Conservation (phyloP, 2,329 filamentous ascomycete species). For the Talaromyces islandicus region DNA sequence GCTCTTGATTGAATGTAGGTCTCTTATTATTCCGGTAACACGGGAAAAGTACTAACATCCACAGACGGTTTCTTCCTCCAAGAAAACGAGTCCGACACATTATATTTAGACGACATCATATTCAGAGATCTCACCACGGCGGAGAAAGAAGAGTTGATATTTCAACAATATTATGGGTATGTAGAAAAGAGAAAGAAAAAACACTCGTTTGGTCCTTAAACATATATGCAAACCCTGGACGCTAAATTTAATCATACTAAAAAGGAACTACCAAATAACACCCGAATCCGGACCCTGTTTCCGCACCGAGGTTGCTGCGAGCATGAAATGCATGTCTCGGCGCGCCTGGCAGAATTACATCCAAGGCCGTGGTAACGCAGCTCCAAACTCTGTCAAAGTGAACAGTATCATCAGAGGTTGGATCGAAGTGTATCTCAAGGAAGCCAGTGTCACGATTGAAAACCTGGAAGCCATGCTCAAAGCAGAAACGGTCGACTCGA, state of each 20-base stretch:
- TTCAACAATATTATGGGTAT: slow-evolving; percentile 36
- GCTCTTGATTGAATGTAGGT: slow-evolving; percentile 38
- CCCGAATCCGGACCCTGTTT: slow-evolving; percentile 32
- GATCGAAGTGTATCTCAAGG: slow-evolving; percentile 28
- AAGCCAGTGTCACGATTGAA: slow-evolving; percentile 25
- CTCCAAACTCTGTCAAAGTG: slow-evolving; percentile 24
- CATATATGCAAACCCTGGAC: background rate
- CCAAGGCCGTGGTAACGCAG: slow-evolving; percentile 27
- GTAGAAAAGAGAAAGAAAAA: background rate
- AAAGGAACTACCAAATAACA: slow-evolving; percentile 37
- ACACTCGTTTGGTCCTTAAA: background rate
- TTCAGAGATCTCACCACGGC: slow-evolving; percentile 24
- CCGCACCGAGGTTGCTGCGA: slow-evolving; percentile 38
- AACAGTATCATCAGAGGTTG: slow-evolving; percentile 28
- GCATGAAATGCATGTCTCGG: slow-evolving; percentile 33
- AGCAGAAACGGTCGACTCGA: slow-evolving; percentile 10
- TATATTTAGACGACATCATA: slow-evolving; percentile 39
- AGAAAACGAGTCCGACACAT: slow-evolving; percentile 32
- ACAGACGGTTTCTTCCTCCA: slow-evolving; percentile 40
- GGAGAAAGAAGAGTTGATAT: slow-evolving; percentile 26
- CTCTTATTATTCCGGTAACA: slow-evolving; percentile 1
- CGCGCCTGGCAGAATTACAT: slow-evolving; percentile 33
- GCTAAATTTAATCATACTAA: background rate
- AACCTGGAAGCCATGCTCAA: slow-evolving; percentile 16
- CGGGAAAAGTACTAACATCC: background rate